phyloP scores from a whole-genome alignment of 148 eudicot species.

The Persicaria tinctoria region DNA sequence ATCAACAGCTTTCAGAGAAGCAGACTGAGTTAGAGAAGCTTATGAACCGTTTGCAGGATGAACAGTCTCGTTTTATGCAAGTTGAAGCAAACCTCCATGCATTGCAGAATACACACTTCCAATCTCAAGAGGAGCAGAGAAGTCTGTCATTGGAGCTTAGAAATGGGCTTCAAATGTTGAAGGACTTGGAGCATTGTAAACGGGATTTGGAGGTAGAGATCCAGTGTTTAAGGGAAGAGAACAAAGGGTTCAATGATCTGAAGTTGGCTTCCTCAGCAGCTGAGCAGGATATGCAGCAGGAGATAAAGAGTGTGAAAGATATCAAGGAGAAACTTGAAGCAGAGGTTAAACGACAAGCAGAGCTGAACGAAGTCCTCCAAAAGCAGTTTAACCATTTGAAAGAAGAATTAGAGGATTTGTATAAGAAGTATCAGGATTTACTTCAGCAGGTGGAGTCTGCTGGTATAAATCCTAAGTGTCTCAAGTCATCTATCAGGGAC shows the following conservation, averaged over 20 bases:
- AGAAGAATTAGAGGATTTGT: conserved; percentile 55
- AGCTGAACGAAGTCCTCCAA: conserved; percentile 45
- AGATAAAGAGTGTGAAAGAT: conserved; percentile 42
- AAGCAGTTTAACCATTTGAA: conserved; percentile 47
- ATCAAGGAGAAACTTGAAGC: conserved; percentile 75
- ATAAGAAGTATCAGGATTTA: conserved; percentile 45
- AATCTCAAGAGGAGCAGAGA: conserved; percentile 79
- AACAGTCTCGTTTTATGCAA: conserved; percentile 47
- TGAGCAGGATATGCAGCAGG: conserved; percentile 44
- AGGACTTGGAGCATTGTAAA: conserved; percentile 52
- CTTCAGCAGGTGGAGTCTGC: conserved; percentile 45
- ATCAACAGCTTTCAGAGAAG: conserved; percentile 55
- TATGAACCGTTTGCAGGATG: conserved; percentile 43
- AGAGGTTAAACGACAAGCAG: conserved; percentile 54
- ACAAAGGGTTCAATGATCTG: conserved; percentile 40
- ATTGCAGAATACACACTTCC: conserved; percentile 48
- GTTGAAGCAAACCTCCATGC: conserved; percentile 57
- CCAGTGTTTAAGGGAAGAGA: conserved; percentile 46
- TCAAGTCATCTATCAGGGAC: conserved; percentile 39
- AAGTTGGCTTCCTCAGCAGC: conserved; percentile 36
- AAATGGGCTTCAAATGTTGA: conserved; percentile 62
- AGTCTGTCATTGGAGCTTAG: conserved; percentile 62
- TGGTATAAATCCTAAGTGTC: conserved; percentile 55
- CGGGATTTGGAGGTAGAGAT: conserved; percentile 59
- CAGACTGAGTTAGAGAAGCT: conserved; percentile 61